These are phyloP conservation scores for Globisporangium megalacanthum DNA, from an alignment of 352 stramenopile species.

Conservation along the genomic window DNA sequence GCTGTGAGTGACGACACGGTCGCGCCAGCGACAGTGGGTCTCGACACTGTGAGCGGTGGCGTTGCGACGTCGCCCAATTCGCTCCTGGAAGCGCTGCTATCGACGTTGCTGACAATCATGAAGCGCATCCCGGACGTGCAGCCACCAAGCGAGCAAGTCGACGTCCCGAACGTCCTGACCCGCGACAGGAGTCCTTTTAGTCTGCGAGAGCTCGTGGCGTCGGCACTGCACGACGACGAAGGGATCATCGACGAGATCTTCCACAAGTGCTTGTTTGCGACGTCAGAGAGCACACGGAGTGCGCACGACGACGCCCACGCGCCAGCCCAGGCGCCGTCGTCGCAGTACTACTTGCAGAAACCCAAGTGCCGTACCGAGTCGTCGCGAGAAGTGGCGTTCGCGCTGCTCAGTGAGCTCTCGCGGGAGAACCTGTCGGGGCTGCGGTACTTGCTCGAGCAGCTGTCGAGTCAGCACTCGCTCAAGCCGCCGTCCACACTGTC, in stretches of 20 bases:
- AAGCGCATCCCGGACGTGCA: conserved; percentile 52
- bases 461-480: conserved; percentile 73
- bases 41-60: too few species aligned
- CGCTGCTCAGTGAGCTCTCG: conserved; percentile 64
- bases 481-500: conserved; percentile 30
- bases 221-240: conserved; percentile 46
- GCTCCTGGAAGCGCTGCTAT: conserved; percentile 50
- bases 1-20: conserved; percentile 10
- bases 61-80: conserved; percentile 17
- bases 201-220: conserved; percentile 41
- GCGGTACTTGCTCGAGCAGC: conserved; percentile 64
- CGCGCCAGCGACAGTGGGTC: not conserved
- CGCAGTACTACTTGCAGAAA: conserved; percentile 72
- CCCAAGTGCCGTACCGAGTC: conserved; percentile 79
- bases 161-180: conserved; percentile 32
- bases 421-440: conserved; percentile 56
- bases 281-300: conserved; percentile 21
- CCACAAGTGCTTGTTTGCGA: conserved; percentile 63
- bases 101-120: conserved; percentile 51
- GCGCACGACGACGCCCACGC: conserved; percentile 14
- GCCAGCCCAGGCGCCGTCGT: conserved; percentile 26
- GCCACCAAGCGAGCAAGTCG: conserved; percentile 22
- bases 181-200: conserved; percentile 24
- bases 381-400: conserved; percentile 69
- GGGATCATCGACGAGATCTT: conserved; percentile 69